Evolutionary conservation across 345 rosid genomes (phyloP), one percentile per base, ranked within the genome.

Genomic region (Eucalyptus polybractea): DNA sequence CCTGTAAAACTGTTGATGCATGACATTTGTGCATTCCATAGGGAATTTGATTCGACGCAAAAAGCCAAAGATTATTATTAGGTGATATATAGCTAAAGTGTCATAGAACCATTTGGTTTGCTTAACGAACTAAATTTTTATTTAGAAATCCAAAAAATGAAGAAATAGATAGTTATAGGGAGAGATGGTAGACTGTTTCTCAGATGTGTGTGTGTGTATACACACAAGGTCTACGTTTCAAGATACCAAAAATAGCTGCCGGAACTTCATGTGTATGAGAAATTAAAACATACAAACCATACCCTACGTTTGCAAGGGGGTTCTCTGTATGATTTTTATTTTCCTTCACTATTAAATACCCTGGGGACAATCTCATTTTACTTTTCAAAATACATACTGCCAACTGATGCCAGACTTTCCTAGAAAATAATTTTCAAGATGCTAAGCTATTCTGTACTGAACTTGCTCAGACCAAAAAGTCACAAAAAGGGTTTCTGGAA

Each of bases 191-290:
- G 69, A 27, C 27, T 62, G 17, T 50, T 50, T 12, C n/a, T 29
- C 14, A 14, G n/a, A 50, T 3, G n/a, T 7, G 7, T 62, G n/a
- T 16, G 58, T 54, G 17, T 50, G 51, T 13, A 7, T 7, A 14
- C 8, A 14, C 15, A 56, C 62, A 27, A n/a, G 0, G 40, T 15
- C 21, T n/a, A n/a, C 0, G 4, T 31, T 31, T 67, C 6, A 15
- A 67, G 21, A 67, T 21, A 67, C 16, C 21, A 1, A 67, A n/a
- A 31, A 62, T 29, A 29, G 15, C 7, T 62, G 72, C 72, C 1
- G 0, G 17, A 50, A 50, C 16, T 62, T 67, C 11, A 4, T 3
- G 33, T 7, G 16, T 0, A n/a, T 17, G 21, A 67, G 40, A 8
- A 67, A 50, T 67, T 6, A 4, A 67, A 31, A n/a, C 80, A 67